Evolutionary conservation across 352 stramenopile species (phyloP).

Genomic region (Phytophthora colocasiae): DNA sequence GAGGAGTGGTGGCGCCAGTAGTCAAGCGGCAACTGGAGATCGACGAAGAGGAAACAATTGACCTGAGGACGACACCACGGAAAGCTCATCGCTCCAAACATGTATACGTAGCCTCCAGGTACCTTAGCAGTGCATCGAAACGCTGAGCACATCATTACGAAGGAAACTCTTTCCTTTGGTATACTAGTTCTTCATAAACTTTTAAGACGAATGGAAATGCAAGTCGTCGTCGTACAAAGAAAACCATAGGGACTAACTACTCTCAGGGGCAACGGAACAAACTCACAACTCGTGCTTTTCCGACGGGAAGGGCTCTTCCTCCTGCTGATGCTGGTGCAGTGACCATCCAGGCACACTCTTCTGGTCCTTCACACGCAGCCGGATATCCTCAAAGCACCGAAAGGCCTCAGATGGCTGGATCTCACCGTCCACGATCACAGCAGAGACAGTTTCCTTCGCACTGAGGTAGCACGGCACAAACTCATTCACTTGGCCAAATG

Average conservation of each 20-base stretch:
- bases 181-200: slow-evolving; percentile 41
- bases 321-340: slow-evolving; percentile 45
- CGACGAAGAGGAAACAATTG: slow-evolving; percentile 14
- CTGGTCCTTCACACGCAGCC: slow-evolving; percentile 84
- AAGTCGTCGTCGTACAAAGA: slow-evolving; percentile 33
- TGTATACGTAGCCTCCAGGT: slow-evolving; percentile 57
- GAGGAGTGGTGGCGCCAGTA: slow-evolving; percentile 2
- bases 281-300: slow-evolving; percentile 51
- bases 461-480: slow-evolving; percentile 78
- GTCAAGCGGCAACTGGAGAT: slow-evolving; percentile 31
- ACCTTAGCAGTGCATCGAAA: slow-evolving; percentile 48
- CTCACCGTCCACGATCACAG: slow-evolving; percentile 40
- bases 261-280: slow-evolving; percentile 1
- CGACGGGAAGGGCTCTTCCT: slow-evolving; percentile 26
- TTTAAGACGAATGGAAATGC: slow-evolving; percentile 25
- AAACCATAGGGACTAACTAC: slow-evolving; percentile 24
- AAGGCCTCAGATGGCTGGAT: slow-evolving; percentile 47
- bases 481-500: slow-evolving; percentile 77
- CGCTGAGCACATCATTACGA: slow-evolving; percentile 22
- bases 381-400: slow-evolving; percentile 78
- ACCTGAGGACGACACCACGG: slow-evolving; percentile 30
- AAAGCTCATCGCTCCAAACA: slow-evolving; percentile 46
- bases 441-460: slow-evolving; percentile 38
- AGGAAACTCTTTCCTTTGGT: slow-evolving; percentile 26
- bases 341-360: slow-evolving; percentile 86